phyloP scores from a whole-genome alignment of 2,329 filamentous ascomycete species.

The Eutypa lata region DNA sequence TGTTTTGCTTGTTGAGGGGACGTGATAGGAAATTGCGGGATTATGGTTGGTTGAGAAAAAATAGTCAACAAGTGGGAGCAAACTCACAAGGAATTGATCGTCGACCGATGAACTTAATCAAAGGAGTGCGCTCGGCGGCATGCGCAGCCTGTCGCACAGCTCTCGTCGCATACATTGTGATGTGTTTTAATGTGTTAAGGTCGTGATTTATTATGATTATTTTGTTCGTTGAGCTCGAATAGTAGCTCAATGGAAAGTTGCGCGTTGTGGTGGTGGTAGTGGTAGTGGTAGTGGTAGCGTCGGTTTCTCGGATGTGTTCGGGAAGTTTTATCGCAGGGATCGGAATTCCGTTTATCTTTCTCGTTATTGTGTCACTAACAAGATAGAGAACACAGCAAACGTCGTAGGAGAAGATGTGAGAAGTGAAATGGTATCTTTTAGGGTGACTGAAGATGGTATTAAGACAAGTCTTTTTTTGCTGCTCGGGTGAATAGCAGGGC shows the following conservation, averaged over 20 bases:
- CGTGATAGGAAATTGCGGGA: neutral
- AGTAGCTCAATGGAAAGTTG: neutral
- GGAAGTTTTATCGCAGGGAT: neutral
- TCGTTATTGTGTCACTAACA: no score
- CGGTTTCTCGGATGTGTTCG: neutral
- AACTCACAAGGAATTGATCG: slow-evolving; percentile 53
- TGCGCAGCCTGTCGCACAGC: slow-evolving; percentile 57
- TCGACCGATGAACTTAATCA: slow-evolving; percentile 62
- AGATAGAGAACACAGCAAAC: no score
- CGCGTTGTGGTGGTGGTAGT: neutral
- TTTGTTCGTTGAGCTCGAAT: neutral
- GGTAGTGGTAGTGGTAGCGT: neutral
- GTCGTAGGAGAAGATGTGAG: no score
- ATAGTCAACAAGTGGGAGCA: neutral
- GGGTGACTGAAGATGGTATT: no score
- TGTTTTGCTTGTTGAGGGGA: neutral
- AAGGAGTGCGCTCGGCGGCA: slow-evolving; percentile 57
- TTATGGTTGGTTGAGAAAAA: neutral
- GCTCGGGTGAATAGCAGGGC: no score
- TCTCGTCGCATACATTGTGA: slow-evolving; percentile 54
- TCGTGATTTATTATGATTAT: neutral
- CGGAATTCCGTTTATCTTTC: neutral
- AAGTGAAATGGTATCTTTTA: no score
- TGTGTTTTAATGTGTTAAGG: slow-evolving; percentile 5
- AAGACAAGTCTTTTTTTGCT: no score